Conservation (phyloP, 352 stramenopile species). For the Phytophthora boehmeriae region DNA sequence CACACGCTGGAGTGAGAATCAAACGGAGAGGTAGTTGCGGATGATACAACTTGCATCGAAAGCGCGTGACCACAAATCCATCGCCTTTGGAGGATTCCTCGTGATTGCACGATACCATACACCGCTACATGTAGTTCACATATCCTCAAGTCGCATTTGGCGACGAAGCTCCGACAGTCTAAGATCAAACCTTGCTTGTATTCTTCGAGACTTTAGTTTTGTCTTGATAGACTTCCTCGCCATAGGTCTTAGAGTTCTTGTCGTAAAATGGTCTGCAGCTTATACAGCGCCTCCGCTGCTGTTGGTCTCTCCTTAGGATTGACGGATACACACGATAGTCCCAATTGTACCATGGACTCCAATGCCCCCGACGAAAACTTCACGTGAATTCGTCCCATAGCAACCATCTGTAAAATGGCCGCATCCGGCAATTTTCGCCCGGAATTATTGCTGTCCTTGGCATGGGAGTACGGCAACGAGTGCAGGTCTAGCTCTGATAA, state of each 20-base stretch:
- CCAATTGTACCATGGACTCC: slow-evolving; percentile 20
- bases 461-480: slow-evolving; percentile 29
- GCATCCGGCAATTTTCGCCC: slow-evolving; percentile 9
- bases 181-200: no score
- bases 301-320: slow-evolving; percentile 32
- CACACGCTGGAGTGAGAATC: no score
- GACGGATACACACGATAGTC: slow-evolving; percentile 18
- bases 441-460: slow-evolving; percentile 13
- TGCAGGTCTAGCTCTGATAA: slow-evolving; percentile 35
- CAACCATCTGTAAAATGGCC: slow-evolving; percentile 27
- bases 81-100: no score
- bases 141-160: no score
- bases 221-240: no score
- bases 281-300: slow-evolving; percentile 22
- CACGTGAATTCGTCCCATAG: slow-evolving; percentile 24
- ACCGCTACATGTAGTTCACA: no score
- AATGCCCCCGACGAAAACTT: slow-evolving; percentile 31
- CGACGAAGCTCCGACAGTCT: no score
- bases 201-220: no score
- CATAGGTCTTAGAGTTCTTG: slow-evolving; percentile 4
- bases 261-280: slow-evolving; percentile 13
- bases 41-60: no score
- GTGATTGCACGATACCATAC: no score
- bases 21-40: no score
- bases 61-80: no score